Evolutionary conservation across 75 land plant genomes (phyloP), one percentile per base, ranked within the genome.

Genomic region (Isoetes taiwanensis): DNA sequence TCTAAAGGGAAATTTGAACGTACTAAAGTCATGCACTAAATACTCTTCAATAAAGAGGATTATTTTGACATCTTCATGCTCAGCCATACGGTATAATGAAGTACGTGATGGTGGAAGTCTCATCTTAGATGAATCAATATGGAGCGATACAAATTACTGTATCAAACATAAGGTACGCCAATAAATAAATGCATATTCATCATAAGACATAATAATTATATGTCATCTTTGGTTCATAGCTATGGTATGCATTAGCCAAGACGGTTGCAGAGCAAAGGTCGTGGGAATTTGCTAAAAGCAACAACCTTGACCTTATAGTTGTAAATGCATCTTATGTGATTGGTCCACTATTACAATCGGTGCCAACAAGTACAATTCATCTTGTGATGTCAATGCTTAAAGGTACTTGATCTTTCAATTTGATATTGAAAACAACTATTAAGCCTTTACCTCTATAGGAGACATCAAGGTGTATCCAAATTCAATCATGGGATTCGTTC

Each of bases 221-320:
- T 43, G 6, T 24, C 12, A 4, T 46, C 12, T 27, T 55, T 53
- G 12, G 1, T 20, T 54, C n/a, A 17, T 34, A 90, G 91, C 64
- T 85, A 17, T 85, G 86, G 86, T 90, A 90, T 64, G 77, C 91
- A 54, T 76, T 76, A 72, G 93, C 88, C n/a, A 91, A 86, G 68
- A 91, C 94, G 14, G 10, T 80, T 25, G 84, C 74, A 0, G 97
- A 91, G 68, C 69, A 67, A 50, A 85, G 72, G 41, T 91, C 97
- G 2, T 82, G 82, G 86, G 62, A 62, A 54, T 28, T 78, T 5
- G 91, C 87, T 4, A 41, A 66, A 29, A 81, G 74, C 31, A 41
- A 32, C 23, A 78, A 74, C 9, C 61, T 86, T 10, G 78, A 91
- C 56, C 63, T 91, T 12, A 85, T 91, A 14, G 97, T 86, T n/a